A percentile compares a stretch with the other conserved stretches of the same genome.
Evolutionary conservation across 495 filamentous ascomycete genomes (phyloP).

Genomic region (Terfezia claveryi): DNA sequence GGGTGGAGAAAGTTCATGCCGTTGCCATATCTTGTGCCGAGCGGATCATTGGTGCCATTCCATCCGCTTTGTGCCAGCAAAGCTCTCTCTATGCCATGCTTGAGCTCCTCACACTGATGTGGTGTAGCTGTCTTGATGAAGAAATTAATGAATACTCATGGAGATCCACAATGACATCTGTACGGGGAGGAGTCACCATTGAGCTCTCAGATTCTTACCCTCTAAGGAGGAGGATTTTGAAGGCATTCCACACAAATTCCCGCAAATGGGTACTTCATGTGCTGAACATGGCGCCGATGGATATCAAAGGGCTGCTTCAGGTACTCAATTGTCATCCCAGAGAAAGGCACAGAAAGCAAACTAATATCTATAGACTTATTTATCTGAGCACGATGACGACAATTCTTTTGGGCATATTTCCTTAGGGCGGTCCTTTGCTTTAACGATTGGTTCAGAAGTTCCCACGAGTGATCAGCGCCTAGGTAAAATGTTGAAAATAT

Average conservation of each 20-base stretch:
- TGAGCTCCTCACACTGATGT: constrained; percentile 80
- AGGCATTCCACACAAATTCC: constrained; percentile 54
- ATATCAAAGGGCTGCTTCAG: constrained; percentile 79
- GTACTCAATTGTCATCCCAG: background rate
- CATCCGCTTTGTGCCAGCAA: constrained; percentile 75
- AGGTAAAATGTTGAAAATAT: constrained; percentile 27
- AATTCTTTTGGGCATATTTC: constrained; percentile 72
- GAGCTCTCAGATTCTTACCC: constrained; percentile 77
- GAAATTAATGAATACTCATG: constrained; percentile 88
- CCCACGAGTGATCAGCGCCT: constrained; percentile 63
- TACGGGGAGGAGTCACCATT: constrained; percentile 51
- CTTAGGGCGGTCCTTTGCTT: constrained; percentile 80
- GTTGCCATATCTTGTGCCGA: constrained; percentile 63
- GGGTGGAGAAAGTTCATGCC: constrained; percentile 70
- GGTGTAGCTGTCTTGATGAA: constrained; percentile 76
- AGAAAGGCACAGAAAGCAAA: constrained; percentile 8
- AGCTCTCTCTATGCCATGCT: constrained; percentile 76
- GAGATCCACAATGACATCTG: constrained; percentile 53
- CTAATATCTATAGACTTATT: constrained; percentile 37
- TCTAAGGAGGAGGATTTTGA: constrained; percentile 54
- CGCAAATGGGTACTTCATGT: constrained; percentile 55
- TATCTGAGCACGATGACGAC: constrained; percentile 81
- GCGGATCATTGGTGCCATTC: constrained; percentile 58
- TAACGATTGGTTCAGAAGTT: constrained; percentile 76
- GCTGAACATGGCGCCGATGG: constrained; percentile 70